phyloP scores from a whole-genome alignment of 352 stramenopile genomes.

The Phytophthora ohioensis region DNA sequence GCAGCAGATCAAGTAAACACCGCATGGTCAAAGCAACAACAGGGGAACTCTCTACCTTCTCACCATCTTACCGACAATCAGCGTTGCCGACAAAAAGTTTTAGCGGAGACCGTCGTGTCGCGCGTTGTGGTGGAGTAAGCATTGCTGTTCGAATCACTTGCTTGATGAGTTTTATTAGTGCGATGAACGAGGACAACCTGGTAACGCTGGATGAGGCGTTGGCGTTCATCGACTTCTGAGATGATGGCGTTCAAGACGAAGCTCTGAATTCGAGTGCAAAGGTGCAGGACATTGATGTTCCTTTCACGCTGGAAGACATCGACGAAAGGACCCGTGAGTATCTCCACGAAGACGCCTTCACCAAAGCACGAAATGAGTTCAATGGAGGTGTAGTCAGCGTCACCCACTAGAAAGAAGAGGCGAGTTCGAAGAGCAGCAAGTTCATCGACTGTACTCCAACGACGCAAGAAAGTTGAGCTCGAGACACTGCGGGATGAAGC shows the following conservation, averaged over 20 bases:
- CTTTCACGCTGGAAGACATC: conserved; percentile 14
- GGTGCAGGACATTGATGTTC: background rate
- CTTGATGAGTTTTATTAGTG: conserved; percentile 3
- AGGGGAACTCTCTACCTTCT: background rate
- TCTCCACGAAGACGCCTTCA: background rate
- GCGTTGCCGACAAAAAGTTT: background rate
- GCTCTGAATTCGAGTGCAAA: background rate
- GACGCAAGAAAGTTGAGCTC: conserved; percentile 24
- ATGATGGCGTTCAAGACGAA: background rate
- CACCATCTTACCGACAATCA: conserved; percentile 22
- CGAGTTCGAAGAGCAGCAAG: conserved; percentile 10
- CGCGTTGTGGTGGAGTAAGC: conserved; percentile 2
- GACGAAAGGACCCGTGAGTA: background rate
- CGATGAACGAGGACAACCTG: conserved; percentile 11
- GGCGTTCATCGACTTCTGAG: conserved; percentile 24
- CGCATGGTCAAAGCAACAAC: background rate
- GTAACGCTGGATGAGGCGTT: conserved; percentile 26
- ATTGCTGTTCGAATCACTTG: background rate
- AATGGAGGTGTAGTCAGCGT: background rate
- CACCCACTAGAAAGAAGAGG: conserved; percentile 7
- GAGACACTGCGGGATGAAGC: conserved; percentile 24
- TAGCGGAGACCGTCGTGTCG: background rate
- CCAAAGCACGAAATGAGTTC: background rate
- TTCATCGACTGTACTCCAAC: conserved; percentile 30
- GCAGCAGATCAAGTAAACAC: conserved; percentile 1